phyloP scores from a whole-genome alignment of 2,329 filamentous ascomycete genomes.

The Pseudopithomyces chartarum region DNA sequence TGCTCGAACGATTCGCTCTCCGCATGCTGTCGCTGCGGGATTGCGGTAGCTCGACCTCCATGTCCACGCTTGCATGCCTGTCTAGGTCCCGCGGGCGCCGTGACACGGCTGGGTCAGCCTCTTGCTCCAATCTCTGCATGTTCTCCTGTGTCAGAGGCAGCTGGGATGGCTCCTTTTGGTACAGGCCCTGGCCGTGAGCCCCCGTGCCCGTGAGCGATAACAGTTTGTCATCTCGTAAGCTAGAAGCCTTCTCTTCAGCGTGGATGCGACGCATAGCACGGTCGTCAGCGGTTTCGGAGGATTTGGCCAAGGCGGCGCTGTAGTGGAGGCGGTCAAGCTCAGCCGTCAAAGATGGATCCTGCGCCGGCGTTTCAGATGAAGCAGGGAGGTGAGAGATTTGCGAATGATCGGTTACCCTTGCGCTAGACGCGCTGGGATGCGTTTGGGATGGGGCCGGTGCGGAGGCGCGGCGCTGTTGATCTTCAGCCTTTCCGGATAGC shows the following conservation, averaged over 20 bases:
- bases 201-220: conserved; percentile 53
- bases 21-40: conserved; percentile 18
- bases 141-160: conserved; percentile 45
- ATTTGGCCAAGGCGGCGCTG: conserved; percentile 45
- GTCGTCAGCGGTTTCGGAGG: conserved; percentile 53
- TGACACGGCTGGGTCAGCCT: conserved; percentile 25
- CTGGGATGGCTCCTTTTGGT: conserved; percentile 26
- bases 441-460: conserved; percentile 18
- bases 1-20: conserved; percentile 10
- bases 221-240: conserved; percentile 60
- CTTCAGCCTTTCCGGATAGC: conserved; percentile 27
- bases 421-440: conserved; percentile 24
- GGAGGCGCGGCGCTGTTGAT: conserved; percentile 30
- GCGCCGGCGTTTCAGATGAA: conserved; percentile 43
- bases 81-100: conserved; percentile 18
- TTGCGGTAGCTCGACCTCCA: conserved; percentile 23
- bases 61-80: conserved; percentile 22
- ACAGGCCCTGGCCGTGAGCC: conserved; percentile 25
- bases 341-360: conserved; percentile 31
- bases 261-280: conserved; percentile 52
- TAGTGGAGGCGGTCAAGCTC: conserved; percentile 45
- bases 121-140: conserved; percentile 39
- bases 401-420: conserved; percentile 29
- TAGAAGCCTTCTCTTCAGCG: conserved; percentile 61
- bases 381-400: conserved; percentile 30